Base-by-base conservation (phyloP, 192 early-diverging fungal species). In the Entomortierella beljakovae region DNA sequence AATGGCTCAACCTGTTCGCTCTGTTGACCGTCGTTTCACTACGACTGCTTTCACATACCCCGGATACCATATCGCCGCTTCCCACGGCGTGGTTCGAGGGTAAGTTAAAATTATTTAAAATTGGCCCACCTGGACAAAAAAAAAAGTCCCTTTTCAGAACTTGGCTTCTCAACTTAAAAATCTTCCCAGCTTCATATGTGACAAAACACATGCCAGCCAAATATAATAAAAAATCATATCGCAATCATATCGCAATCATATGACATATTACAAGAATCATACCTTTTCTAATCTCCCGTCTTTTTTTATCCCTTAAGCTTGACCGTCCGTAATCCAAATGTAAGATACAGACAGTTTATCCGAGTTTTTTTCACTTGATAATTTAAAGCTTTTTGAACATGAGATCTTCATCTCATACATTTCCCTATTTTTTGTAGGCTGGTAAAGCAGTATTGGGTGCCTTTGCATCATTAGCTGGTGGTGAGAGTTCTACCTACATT, bases 41-140 rank as follows among this genome's bases (percentile, higher is more conserved):
- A 76, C 72, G 26, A 76, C 72, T 9, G 72, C 72, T 28, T 76
- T 76, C 52, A 65, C 66, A 6, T 68, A 61, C 59, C 72, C 72
- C 32, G 72, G 72, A 48, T 76, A 76, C 43, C 66, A 68, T 18
- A 56, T 76, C 28, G 72, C 72, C 26, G 57, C 66, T 52, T 58
- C 64, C n/a, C 72, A 76, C 33, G 72, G 72, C 5, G 72, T 76
- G 31, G 72, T 76, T 46, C 72, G 72, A 53, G 72, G 72, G 70
- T 56, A 73, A 51, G 37, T 61, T n/a, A 2, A 15, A 9, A 13
- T 4, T n/a, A 6, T 42, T 35, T 28, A 38, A 59, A 8, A 25
- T 33, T 4, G 18, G 6, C 2, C 56, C 7, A 6, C 37, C 37
- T 40, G 37, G 7, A 40, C 13, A 40, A 46, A 46, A 10, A 46